A percentile compares a stretch with the other conserved stretches of the same genome.
Conservation (phyloP, 768 basidiomycete species). For the Boletus tomentosulus region DNA sequence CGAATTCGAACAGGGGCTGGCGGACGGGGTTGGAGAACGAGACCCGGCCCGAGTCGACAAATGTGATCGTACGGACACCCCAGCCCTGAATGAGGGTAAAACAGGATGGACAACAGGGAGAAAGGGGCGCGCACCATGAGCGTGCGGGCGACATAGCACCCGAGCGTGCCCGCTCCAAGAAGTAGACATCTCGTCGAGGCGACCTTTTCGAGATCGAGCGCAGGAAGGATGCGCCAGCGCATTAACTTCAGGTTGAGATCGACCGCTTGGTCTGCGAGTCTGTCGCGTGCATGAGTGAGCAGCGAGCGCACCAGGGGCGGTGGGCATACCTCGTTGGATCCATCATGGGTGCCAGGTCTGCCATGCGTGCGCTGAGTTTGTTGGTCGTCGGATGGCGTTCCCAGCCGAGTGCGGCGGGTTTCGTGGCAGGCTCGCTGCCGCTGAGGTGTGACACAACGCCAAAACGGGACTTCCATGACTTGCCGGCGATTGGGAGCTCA, state of each 20-base stretch:
- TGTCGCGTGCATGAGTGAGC: slow-evolving; percentile 23
- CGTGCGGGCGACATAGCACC: slow-evolving; percentile 91
- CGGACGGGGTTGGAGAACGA: slow-evolving; percentile 98
- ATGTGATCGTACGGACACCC: slow-evolving; percentile 91
- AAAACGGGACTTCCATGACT: slow-evolving; percentile 59
- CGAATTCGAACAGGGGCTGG: slow-evolving; percentile 94
- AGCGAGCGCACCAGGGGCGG: background rate
- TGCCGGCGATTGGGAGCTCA: slow-evolving; percentile 40
- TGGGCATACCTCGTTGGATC: slow-evolving; percentile 68
- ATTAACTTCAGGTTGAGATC: slow-evolving; percentile 96
- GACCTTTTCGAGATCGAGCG: slow-evolving; percentile 84
- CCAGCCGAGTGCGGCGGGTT: slow-evolving; percentile 85
- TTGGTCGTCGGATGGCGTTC: slow-evolving; percentile 82
- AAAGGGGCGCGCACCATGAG: slow-evolving; percentile 57
- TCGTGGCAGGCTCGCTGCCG: slow-evolving; percentile 12
- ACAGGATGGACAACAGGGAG: background rate
- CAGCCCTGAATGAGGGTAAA: slow-evolving; percentile 60
- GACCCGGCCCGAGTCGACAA: slow-evolving; percentile 87
- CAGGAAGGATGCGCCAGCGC: slow-evolving; percentile 94
- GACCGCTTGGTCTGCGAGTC: slow-evolving; percentile 94
- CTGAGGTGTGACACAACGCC: slow-evolving; percentile 41
- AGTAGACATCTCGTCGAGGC: slow-evolving; percentile 76
- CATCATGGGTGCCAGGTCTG: slow-evolving; percentile 95
- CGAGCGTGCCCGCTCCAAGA: slow-evolving; percentile 93
- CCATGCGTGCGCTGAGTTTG: slow-evolving; percentile 80